Evolutionary conservation across 1,284 basidiomycete genomes (phyloP).

Genomic region (Ustilago lituana): DNA sequence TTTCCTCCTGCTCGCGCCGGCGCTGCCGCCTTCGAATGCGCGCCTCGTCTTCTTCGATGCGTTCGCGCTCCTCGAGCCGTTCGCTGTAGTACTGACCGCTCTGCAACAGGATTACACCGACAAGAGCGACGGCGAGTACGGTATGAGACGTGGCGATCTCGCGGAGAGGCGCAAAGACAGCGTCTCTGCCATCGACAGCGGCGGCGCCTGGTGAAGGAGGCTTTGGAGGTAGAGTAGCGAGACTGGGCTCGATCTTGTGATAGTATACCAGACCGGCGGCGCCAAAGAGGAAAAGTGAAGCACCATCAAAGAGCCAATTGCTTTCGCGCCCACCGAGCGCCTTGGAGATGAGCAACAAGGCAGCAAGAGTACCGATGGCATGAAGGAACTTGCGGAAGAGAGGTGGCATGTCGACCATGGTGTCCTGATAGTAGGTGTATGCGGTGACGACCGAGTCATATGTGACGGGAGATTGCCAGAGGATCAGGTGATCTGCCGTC

Average conservation of each 20-base stretch:
- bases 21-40: constrained; percentile 57
- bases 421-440: constrained; percentile 61
- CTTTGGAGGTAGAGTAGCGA: constrained; percentile 36
- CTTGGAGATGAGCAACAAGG: constrained; percentile 50
- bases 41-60: constrained; percentile 64
- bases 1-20: constrained; percentile 52
- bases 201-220: constrained; percentile 37
- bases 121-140: constrained; percentile 61
- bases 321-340: constrained; percentile 59
- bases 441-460: constrained; percentile 55
- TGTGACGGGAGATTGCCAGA: constrained; percentile 63
- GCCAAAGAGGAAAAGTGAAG: constrained; percentile 65
- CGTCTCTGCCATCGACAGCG: constrained; percentile 36
- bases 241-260: constrained; percentile 59
- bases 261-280: constrained; percentile 59
- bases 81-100: constrained; percentile 67
- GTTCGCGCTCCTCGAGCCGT: constrained; percentile 63
- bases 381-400: constrained; percentile 46
- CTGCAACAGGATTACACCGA: constrained; percentile 64
- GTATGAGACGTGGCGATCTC: constrained; percentile 64
- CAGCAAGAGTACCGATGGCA: constrained; percentile 43
- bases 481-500: constrained; percentile 64
- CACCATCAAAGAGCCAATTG: constrained; percentile 67
- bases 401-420: constrained; percentile 52
- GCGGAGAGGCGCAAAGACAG: constrained; percentile 52